Percentiles rank a stretch among this genome's conserved stretches.
Evolutionary conservation across 2,329 filamentous ascomycete species (phyloP).

Genomic region (Fusarium sacchari): DNA sequence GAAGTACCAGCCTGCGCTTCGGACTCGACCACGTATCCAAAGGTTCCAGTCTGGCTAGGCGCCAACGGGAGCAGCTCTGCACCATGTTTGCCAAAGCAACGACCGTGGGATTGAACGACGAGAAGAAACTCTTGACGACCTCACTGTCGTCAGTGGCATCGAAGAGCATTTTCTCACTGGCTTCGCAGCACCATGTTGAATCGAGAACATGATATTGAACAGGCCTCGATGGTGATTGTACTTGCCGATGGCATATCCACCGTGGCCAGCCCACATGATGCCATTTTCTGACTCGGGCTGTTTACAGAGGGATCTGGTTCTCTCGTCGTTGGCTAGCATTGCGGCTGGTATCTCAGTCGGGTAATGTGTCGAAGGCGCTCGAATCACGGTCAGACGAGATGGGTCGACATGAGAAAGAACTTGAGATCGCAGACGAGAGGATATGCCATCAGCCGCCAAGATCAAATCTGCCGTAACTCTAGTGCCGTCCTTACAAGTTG

Average conservation of each 20-base stretch:
- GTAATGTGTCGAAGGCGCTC: constrained; percentile 10
- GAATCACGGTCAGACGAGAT: neutral
- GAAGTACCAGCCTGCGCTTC: neutral
- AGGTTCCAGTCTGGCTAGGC: neutral
- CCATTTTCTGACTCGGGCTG: neutral
- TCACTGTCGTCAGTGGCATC: neutral
- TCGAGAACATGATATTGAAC: constrained; percentile 9
- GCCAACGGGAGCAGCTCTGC: neutral
- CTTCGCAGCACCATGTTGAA: constrained; percentile 2
- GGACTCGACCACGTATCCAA: constrained; percentile 3
- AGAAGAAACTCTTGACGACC: neutral
- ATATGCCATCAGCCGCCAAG: constrained; percentile 7
- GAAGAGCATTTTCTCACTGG: neutral
- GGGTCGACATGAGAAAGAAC: neutral
- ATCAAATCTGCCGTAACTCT: neutral
- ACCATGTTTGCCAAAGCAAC: neutral
- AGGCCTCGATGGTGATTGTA: constrained; percentile 11
- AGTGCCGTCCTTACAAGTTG: neutral
- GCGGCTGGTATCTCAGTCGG: neutral
- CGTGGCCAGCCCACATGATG: constrained; percentile 12
- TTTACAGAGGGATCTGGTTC: neutral
- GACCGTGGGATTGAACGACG: neutral
- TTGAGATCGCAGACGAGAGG: neutral
- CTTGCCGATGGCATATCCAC: constrained; percentile 6
- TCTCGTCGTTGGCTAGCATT: neutral